Conservation (phyloP, 768 basidiomycete species). For the Lentinula detonsa region DNA sequence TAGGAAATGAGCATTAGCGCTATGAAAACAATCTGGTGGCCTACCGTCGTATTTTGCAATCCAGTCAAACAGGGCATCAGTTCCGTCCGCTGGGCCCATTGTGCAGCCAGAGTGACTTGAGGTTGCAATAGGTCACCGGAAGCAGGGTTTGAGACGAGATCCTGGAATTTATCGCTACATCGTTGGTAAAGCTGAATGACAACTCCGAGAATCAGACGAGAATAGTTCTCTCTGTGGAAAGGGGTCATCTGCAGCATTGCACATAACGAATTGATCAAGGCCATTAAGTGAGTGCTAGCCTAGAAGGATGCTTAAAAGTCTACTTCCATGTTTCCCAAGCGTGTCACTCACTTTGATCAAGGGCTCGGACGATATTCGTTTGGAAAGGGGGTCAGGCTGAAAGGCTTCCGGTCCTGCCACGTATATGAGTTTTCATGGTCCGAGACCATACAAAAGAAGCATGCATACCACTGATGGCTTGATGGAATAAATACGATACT, state of each 20-base stretch:
- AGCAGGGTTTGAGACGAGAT: conserved; percentile 44
- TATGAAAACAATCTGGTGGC: conserved; percentile 17
- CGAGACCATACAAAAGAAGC: not conserved
- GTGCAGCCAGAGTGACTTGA: conserved; percentile 51
- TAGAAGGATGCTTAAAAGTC: conserved; percentile 22
- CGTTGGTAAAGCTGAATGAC: conserved; percentile 96
- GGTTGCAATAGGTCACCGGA: conserved; percentile 32
- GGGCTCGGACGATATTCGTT: conserved; percentile 61
- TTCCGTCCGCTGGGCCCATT: conserved; percentile 85
- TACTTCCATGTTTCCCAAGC: not conserved
- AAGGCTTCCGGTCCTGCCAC: conserved; percentile 76
- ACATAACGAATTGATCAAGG: conserved; percentile 87
- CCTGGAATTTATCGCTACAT: conserved; percentile 84
- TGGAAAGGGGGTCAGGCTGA: conserved; percentile 69
- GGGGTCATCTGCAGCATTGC: conserved; percentile 87
- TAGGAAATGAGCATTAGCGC: not conserved
- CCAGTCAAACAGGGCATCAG: conserved; percentile 70
- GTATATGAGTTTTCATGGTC: not conserved
- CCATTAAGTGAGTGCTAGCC: conserved; percentile 82
- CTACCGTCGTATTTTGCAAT: conserved; percentile 47
- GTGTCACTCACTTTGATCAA: conserved; percentile 59
- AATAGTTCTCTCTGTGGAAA: conserved; percentile 93
- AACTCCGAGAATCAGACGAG: conserved; percentile 87
- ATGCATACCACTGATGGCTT: conserved; percentile 66
- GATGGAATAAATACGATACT: conserved; percentile 80